These are phyloP conservation scores for Plasmodium coatneyi DNA, from an alignment of 169 alveolate genomes.

Conservation along the genomic window DNA sequence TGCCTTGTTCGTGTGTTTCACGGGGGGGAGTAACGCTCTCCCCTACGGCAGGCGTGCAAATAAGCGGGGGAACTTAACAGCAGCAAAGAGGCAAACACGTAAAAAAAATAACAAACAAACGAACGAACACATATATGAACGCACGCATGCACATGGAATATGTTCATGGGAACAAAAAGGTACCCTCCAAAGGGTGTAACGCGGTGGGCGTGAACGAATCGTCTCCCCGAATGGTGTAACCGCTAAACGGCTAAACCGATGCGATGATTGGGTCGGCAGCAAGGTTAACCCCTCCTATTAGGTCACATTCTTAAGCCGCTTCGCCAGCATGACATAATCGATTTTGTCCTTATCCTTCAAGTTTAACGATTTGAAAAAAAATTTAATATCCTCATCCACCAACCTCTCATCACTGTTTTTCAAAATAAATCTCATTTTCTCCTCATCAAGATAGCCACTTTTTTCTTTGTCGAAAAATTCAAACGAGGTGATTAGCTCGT, in stretches of 20 bases:
- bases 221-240: not conserved
- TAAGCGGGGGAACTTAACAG: not conserved
- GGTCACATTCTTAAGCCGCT: slow-evolving; percentile 21
- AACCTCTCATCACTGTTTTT: slow-evolving; percentile 46
- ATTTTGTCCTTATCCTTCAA: slow-evolving; percentile 26
- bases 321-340: slow-evolving; percentile 60
- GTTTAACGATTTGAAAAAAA: slow-evolving; percentile 46
- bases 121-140: not conserved
- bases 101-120: not conserved
- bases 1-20: not conserved
- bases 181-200: not conserved
- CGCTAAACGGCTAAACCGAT: not conserved
- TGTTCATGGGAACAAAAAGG: not conserved
- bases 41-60: not conserved
- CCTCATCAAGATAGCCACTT: slow-evolving; percentile 44
- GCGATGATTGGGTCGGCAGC: not conserved
- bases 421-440: slow-evolving; percentile 30
- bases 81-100: not conserved
- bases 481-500: slow-evolving; percentile 53
- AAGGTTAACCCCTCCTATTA: not conserved
- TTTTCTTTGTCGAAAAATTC: slow-evolving; percentile 72
- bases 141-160: not conserved
- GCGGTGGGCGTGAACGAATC: not conserved
- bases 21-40: not conserved
- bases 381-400: slow-evolving; percentile 39